A percentile compares a stretch with the other conserved stretches of the same genome.
Conservation (phyloP, 805 yeast genomes). For the Limtongia smithiae region DNA sequence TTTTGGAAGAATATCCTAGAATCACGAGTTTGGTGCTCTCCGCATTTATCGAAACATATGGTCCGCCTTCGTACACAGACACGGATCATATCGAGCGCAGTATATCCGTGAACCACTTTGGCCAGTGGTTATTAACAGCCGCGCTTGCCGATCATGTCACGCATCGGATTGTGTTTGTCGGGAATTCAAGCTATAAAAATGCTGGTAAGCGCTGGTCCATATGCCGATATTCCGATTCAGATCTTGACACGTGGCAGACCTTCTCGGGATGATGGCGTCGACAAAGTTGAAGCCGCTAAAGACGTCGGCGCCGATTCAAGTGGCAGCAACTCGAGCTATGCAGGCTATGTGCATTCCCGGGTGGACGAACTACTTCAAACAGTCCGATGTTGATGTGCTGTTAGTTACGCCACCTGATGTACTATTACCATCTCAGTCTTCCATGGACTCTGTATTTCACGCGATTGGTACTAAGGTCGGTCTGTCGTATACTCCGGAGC, state of each 20-base stretch:
- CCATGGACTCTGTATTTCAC: slow-evolving; percentile 1
- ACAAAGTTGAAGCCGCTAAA: neutral
- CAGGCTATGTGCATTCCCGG: slow-evolving; percentile 17
- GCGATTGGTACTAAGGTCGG: slow-evolving; percentile 10
- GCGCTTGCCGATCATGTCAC: slow-evolving; percentile 7
- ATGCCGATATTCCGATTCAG: neutral
- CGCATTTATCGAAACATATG: slow-evolving; percentile 23
- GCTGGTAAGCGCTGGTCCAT: slow-evolving; percentile 11
- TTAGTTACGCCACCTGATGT: slow-evolving; percentile 2
- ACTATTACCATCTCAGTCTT: neutral
- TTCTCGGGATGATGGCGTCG: neutral
- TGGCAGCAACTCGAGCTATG: slow-evolving; percentile 16
- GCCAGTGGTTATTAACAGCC: slow-evolving; percentile 26
- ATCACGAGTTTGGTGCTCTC: slow-evolving; percentile 25
- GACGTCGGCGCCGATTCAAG: neutral
- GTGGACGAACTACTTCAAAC: slow-evolving; percentile 12
- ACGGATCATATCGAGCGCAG: slow-evolving; percentile 18
- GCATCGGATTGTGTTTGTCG: slow-evolving; percentile 25
- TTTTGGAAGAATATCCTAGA: slow-evolving; percentile 29
- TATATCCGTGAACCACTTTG: slow-evolving; percentile 24
- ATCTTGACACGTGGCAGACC: slow-evolving; percentile 1
- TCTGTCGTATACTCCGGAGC: slow-evolving; percentile 11
- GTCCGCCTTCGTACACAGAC: slow-evolving; percentile 25
- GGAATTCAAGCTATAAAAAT: slow-evolving; percentile 8
- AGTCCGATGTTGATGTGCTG: slow-evolving; percentile 17